phyloP scores from a whole-genome alignment of 139 green algal genomes.

The Auxenochlorella pyrenoidosa region DNA sequence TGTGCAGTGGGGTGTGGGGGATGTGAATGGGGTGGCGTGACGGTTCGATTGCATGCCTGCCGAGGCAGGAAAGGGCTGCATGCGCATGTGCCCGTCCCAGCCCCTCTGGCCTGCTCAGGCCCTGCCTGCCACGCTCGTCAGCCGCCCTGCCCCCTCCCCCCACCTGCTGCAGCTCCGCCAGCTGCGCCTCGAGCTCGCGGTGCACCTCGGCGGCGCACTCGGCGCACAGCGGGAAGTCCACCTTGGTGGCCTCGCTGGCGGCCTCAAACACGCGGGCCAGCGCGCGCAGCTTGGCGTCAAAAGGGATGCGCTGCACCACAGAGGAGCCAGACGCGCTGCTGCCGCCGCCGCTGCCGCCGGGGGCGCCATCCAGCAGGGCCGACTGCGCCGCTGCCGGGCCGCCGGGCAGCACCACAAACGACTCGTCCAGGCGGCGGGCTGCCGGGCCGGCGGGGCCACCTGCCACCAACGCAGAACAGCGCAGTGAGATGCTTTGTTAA shows the following conservation, averaged over 20 bases:
- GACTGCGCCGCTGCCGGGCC: slow-evolving; percentile 9
- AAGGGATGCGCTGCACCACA: slow-evolving; percentile 32
- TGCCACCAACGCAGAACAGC: no score
- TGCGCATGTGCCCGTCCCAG: no score
- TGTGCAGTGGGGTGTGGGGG: no score
- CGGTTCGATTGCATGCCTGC: neutral
- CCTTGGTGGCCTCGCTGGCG: slow-evolving; percentile 62
- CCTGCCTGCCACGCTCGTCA: no score
- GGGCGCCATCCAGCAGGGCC: neutral
- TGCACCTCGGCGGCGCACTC: slow-evolving; percentile 82
- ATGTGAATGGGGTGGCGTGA: no score
- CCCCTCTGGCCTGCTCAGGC: no score
- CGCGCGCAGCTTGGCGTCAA: slow-evolving; percentile 69
- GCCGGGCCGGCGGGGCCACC: neutral
- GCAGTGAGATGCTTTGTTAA: no score
- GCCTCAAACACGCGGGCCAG: slow-evolving; percentile 72
- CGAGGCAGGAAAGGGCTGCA: no score
- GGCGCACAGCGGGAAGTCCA: slow-evolving; percentile 89
- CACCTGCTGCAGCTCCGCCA: slow-evolving; percentile 69
- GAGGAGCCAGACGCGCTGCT: neutral
- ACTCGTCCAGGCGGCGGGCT: slow-evolving; percentile 70
- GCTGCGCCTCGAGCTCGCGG: slow-evolving; percentile 78
- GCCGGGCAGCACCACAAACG: slow-evolving; percentile 72
- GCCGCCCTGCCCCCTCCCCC: slow-evolving; percentile 39
- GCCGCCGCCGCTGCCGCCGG: neutral